Base-by-base conservation (phyloP, 768 basidiomycete genomes). In the Mycena vulgaris region DNA sequence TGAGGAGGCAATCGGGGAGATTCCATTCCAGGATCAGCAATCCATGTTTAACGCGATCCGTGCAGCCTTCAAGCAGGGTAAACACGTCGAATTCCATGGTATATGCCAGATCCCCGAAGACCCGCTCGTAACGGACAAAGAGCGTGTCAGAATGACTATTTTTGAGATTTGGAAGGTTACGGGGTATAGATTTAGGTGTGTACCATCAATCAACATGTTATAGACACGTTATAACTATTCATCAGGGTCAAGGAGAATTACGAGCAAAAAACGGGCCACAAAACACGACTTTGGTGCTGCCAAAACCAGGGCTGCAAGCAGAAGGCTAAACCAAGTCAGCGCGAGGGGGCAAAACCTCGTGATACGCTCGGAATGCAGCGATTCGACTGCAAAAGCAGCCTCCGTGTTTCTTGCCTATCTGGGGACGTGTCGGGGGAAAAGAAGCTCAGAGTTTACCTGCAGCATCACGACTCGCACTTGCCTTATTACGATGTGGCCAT, bases 1-100 rank as follows among this genome's bases (percentile, higher is more conserved):
- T 21, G 30, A 3, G 10, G 6, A 14, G 3, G 17, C 9, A 35
- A 4, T 49, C 6, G 10, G 52, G 61, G 13, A 33, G 25, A 51
- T 63, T 28, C 30, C 25, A 13, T 63, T 53, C 11, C 81, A 86
- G 2, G 42, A 35, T 37, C 11, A 23, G 1, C 40, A 62, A 37
- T 49, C 21, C 17, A 17, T 69, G 84, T 84, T 64, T 81, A 85
- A 57, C 78, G 48, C 35, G 0, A 57, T 71, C 9, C 64, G 64
- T 9, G 30, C 28, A 16, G 52, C 25, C 13, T 49, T 62, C 66
- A 61, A 51, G n/a, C 47, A 45, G 13, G 7, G 16, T 2, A 23
- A 63, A 48, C 28, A 63, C 51, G 61, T 72, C 23, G 21, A 63
- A 11, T 72, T 72, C n/a, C 31, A 39, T 16, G 66, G 66, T n/a